Evolutionary conservation across 1,284 basidiomycete genomes (phyloP).

Genomic region (Wolfiporia cocos): DNA sequence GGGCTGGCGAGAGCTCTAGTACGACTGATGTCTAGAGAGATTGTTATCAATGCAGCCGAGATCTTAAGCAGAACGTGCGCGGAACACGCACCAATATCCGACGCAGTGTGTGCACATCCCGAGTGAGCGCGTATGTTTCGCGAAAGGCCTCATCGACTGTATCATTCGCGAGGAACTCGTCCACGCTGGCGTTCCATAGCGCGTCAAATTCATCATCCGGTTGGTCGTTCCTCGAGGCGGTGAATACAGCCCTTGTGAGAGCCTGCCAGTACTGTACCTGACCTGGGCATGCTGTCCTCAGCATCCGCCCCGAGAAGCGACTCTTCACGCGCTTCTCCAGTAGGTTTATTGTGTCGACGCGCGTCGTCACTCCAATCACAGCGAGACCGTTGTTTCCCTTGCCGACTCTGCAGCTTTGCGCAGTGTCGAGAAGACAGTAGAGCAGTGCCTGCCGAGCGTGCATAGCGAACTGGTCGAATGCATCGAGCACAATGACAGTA

Average conservation of each 20-base stretch:
- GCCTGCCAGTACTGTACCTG: slow-evolving; percentile 46
- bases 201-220: slow-evolving; percentile 39
- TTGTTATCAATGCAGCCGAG: background rate
- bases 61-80: slow-evolving; percentile 3
- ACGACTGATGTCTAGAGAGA: slow-evolving; percentile 41
- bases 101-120: slow-evolving; percentile 60
- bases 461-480: slow-evolving; percentile 86
- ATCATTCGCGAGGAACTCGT: slow-evolving; percentile 46
- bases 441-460: slow-evolving; percentile 85
- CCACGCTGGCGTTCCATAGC: slow-evolving; percentile 56
- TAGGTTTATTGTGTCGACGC: slow-evolving; percentile 83
- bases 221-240: slow-evolving; percentile 21
- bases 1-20: slow-evolving; percentile 37
- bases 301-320: slow-evolving; percentile 86
- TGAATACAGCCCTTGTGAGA: slow-evolving; percentile 39
- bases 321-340: slow-evolving; percentile 95
- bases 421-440: slow-evolving; percentile 86
- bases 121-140: slow-evolving; percentile 61
- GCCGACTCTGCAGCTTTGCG: slow-evolving; percentile 58
- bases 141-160: slow-evolving; percentile 37
- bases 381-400: slow-evolving; percentile 63
- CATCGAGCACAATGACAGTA: slow-evolving; percentile 80
- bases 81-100: slow-evolving; percentile 56
- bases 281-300: slow-evolving; percentile 64
- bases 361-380: slow-evolving; percentile 77